Evolutionary conservation across 2,329 filamentous ascomycete genomes (phyloP).

Genomic region (Simplicillium sp.): DNA sequence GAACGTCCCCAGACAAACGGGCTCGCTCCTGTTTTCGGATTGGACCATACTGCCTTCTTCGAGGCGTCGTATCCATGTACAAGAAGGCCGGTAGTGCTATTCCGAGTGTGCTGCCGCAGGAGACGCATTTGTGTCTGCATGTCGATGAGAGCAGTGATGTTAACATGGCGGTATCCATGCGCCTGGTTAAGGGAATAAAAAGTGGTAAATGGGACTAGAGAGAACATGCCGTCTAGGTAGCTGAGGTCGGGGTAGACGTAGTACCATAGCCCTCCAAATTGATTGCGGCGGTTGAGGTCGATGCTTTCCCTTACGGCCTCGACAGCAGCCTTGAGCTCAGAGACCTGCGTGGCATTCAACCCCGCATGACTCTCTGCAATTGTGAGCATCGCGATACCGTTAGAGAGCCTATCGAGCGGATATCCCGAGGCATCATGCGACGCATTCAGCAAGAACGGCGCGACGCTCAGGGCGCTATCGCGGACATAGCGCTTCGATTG

Average conservation of each 20-base stretch:
- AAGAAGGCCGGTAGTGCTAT: constrained; percentile 6
- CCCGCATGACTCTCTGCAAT: too few species aligned
- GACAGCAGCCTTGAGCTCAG: too few species aligned
- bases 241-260: constrained; percentile 38
- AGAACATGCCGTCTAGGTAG: constrained; percentile 45
- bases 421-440: too few species aligned
- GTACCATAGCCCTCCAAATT: constrained; percentile 25
- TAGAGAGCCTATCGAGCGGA: too few species aligned
- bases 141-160: constrained; percentile 8
- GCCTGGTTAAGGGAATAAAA: constrained; percentile 1
- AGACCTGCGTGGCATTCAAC: too few species aligned
- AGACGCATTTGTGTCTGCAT: constrained; percentile 12
- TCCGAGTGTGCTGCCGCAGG: constrained; percentile 7
- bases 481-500: too few species aligned
- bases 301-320: too few species aligned
- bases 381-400: too few species aligned
- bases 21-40: constrained; percentile 9
- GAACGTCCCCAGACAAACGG: constrained; percentile 9
- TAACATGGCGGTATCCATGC: background rate
- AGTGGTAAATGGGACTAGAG: constrained; percentile 30
- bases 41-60: constrained; percentile 8
- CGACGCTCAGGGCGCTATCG: too few species aligned
- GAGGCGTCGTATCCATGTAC: constrained; percentile 10
- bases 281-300: constrained; percentile 11
- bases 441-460: too few species aligned